These are phyloP conservation scores for Breviolum minutum DNA, from an alignment of 73 alveolate genomes.

Conservation along the genomic window DNA sequence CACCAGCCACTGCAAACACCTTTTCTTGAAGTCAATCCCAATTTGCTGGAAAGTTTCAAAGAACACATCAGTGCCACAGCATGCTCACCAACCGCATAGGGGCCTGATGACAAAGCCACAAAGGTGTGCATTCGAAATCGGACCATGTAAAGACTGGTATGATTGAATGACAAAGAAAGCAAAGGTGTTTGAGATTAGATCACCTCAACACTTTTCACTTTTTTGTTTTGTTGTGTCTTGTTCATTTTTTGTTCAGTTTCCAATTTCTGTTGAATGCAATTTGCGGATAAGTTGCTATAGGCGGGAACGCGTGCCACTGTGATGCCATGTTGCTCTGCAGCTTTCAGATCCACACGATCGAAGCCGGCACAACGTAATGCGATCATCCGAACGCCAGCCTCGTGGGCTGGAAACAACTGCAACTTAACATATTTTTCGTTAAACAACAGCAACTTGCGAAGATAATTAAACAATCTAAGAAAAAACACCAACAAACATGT, in stretches of 20 bases:
- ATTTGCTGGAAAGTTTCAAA: slow-evolving; percentile 14
- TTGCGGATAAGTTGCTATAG: slow-evolving; percentile 75
- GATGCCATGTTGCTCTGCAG: slow-evolving; percentile 95
- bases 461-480: neutral
- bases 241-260: too few relatives aligned
- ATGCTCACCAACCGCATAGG: slow-evolving; percentile 97
- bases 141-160: too few relatives aligned
- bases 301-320: slow-evolving; percentile 97
- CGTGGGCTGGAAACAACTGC: neutral
- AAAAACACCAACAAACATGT: neutral
- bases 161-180: too few relatives aligned
- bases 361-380: slow-evolving; percentile 96
- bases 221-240: too few relatives aligned
- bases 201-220: too few relatives aligned
- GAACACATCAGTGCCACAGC: slow-evolving; percentile 97
- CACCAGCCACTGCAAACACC: too few relatives aligned
- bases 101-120: slow-evolving; percentile 57
- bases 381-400: slow-evolving; percentile 57
- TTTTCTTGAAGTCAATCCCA: neutral
- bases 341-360: slow-evolving; percentile 96
- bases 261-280: too few relatives aligned
- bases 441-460: neutral
- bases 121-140: too few relatives aligned
- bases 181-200: too few relatives aligned
- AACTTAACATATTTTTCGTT: too few relatives aligned